Conservation (phyloP, 371 early-diverging fungal genomes). For the Mucor plumbeus region DNA sequence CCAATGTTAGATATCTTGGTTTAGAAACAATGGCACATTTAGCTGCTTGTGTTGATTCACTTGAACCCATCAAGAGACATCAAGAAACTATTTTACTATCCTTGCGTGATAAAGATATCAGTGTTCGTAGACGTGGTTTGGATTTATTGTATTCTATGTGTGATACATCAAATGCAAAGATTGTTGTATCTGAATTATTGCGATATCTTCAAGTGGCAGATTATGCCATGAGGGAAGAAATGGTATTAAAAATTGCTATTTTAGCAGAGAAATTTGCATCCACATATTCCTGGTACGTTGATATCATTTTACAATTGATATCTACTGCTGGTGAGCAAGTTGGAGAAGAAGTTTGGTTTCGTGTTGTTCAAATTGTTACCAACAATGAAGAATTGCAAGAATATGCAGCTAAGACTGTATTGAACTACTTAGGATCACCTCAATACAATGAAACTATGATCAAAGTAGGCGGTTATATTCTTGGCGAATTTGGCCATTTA, state of each 20-base stretch:
- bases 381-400: constrained; percentile 93
- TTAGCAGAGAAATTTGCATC: constrained; percentile 96
- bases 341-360: constrained; percentile 96
- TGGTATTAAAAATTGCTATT: constrained; percentile 98
- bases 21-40: constrained; percentile 97
- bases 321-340: constrained; percentile 95
- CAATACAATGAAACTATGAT: constrained; percentile 93
- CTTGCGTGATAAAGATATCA: constrained; percentile 94
- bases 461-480: constrained; percentile 93
- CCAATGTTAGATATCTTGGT: constrained; percentile 94
- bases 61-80: constrained; percentile 84
- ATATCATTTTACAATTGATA: constrained; percentile 93
- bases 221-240: constrained; percentile 91
- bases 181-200: constrained; percentile 90
- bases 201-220: constrained; percentile 89
- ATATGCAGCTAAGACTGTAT: constrained; percentile 88
- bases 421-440: constrained; percentile 80
- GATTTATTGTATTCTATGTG: constrained; percentile 98
- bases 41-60: constrained; percentile 85
- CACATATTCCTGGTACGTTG: constrained; percentile 97
- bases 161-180: constrained; percentile 84
- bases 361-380: constrained; percentile 94
- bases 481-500: constrained; percentile 96
- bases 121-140: constrained; percentile 93
- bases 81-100: constrained; percentile 91